Evolutionary conservation across 495 filamentous ascomycete genomes (phyloP).

Genomic region (Aspergillus steynii): DNA sequence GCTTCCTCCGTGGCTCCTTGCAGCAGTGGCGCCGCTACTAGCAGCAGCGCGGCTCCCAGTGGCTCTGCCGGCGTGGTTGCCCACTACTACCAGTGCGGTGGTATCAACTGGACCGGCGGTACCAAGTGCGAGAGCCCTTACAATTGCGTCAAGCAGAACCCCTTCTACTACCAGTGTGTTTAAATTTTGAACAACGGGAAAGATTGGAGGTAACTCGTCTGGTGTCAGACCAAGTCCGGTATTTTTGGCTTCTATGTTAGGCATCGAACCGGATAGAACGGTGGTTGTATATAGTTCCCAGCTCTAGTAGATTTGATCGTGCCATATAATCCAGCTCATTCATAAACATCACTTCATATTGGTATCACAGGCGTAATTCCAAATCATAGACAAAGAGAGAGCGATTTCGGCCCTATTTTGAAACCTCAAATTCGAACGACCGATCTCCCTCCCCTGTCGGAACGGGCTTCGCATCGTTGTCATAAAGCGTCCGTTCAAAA

Average conservation of each 20-base stretch:
- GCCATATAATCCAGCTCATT: background rate
- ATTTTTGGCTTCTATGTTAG: background rate
- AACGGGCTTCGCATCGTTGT: conserved; percentile 62
- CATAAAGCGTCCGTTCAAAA: conserved; percentile 81
- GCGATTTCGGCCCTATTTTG: background rate
- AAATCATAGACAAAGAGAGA: background rate
- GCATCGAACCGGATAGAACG: too few relatives aligned
- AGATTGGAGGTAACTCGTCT: background rate
- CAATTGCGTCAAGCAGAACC: conserved; percentile 46
- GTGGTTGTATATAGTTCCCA: conserved; percentile 1
- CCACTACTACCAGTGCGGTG: conserved; percentile 52
- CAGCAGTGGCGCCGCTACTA: conserved; percentile 14
- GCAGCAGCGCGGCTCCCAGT: conserved; percentile 13
- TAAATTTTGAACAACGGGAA: conserved; percentile 14
- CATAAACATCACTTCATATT: background rate
- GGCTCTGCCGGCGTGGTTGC: conserved; percentile 24
- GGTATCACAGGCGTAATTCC: background rate
- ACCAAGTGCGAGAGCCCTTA: conserved; percentile 47
- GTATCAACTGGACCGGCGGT: conserved; percentile 47
- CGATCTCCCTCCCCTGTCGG: conserved; percentile 60
- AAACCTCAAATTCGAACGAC: conserved; percentile 40
- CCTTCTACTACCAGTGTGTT: conserved; percentile 55
- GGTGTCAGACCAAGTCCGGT: background rate
- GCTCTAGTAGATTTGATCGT: background rate
- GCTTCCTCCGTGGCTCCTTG: background rate